Evolutionary conservation across 768 basidiomycete species (phyloP), one percentile per base, ranked within the genome.

Genomic region (Sistotremastrum suecicum): DNA sequence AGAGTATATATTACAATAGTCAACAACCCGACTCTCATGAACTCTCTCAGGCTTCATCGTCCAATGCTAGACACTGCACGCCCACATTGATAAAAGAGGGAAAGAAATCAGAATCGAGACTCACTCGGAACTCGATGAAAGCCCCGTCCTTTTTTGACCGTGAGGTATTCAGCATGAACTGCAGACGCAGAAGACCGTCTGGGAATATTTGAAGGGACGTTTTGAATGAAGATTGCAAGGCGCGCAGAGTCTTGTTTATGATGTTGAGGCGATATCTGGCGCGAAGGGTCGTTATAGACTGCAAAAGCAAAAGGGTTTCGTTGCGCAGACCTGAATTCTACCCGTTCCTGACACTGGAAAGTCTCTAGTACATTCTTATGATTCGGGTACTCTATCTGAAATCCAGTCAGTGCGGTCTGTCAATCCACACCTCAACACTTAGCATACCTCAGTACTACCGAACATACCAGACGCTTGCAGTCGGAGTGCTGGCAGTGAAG

Each of bases 361-460:
- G 79, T 76, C 61, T 95, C 90, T 32, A 97, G 70, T 0, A 98
- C 85, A 42, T 95, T 90, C 41, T 74, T 72, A 56, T 94, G 90
- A 54, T 87, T 90, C 3, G 90, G 90, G 51, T 92, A 98, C 63
- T 99, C 92, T 80, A 97, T 87, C 89, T 92, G 54, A 12, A 42
- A 12, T 51, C 44, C 48, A 36, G 28, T 47, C 8, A 30, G 31
- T 40, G 35, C 39, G 30, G 39, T 31, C 37, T 29, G 30, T 33
- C 37, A 5, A 34, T n/a, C 41, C 12, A 43, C 30, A 9, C 41
- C 20, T 28, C 33, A 2, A 4, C 36, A 37, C 3, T 20, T 11
- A 11, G 45, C 62, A 11, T 40, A 85, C 89, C 70, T 94, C 86
- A 1, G 86, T 85, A 50, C 74, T 83, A 4, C 90, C 92, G 59